phyloP scores from a whole-genome alignment of 345 rosid genomes.

The Ceriops zippeliana region DNA sequence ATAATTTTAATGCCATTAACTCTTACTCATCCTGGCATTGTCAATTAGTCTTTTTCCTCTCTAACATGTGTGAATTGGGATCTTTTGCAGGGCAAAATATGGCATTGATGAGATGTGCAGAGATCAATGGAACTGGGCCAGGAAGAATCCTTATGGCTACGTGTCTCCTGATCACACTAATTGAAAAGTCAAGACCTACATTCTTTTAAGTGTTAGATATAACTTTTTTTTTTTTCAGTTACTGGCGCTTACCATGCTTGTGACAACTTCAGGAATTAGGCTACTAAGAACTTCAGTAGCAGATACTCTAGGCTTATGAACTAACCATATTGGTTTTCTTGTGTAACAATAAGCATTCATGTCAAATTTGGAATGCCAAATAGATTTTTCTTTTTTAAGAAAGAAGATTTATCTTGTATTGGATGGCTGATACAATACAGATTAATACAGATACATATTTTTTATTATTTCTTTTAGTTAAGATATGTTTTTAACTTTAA shows the following conservation, averaged over 20 bases:
- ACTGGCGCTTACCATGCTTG: conserved; percentile 1
- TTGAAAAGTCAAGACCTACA: conserved; percentile 1
- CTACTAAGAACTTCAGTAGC: background rate
- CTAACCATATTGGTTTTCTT: background rate
- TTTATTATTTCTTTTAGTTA: no score
- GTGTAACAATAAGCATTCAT: background rate
- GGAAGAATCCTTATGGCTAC: conserved; percentile 89
- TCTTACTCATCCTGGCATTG: no score
- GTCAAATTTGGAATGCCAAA: background rate
- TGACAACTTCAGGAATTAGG: background rate
- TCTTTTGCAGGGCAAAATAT: conserved; percentile 63
- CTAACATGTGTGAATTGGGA: background rate
- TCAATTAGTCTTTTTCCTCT: no score
- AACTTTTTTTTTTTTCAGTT: background rate
- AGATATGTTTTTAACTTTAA: no score
- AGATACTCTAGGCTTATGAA: conserved; percentile 2
- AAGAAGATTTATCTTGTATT: no score
- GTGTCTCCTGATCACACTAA: conserved; percentile 34
- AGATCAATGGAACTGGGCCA: conserved; percentile 95
- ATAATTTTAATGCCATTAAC: no score
- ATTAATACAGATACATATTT: no score
- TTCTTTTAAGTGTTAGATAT: background rate
- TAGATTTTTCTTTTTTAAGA: conserved; percentile 3
- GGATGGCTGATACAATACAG: no score
- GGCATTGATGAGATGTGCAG: conserved; percentile 91